phyloP scores from a whole-genome alignment of 768 basidiomycete species.

The Suillus alpinus region DNA sequence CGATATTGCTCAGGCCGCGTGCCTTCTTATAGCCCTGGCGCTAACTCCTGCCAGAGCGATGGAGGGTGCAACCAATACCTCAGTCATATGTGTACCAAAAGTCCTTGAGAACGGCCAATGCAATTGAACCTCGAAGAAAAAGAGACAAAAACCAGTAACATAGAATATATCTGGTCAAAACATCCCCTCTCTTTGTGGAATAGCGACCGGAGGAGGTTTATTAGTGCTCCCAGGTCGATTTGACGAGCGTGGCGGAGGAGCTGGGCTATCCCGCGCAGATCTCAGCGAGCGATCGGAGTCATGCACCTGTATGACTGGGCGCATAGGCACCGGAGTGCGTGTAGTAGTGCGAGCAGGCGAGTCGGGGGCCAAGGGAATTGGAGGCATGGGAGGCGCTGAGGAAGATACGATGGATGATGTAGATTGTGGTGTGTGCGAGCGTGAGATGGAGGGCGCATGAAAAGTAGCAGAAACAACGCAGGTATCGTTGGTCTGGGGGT shows the following conservation, averaged over 20 bases:
- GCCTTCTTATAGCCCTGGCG: no score
- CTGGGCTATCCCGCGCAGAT: constrained; percentile 36
- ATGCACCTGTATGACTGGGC: constrained; percentile 13
- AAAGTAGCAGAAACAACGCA: constrained; percentile 23
- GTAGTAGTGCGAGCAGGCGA: constrained; percentile 27
- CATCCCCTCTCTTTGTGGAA: constrained; percentile 62
- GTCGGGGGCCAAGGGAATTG: constrained; percentile 18
- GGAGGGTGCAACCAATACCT: background rate
- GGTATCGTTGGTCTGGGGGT: constrained; percentile 41
- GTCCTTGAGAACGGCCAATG: background rate
- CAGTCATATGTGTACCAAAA: background rate
- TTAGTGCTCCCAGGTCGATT: constrained; percentile 61
- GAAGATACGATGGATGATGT: constrained; percentile 3
- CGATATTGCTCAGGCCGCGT: no score
- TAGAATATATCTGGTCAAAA: constrained; percentile 36
- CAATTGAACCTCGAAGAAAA: background rate
- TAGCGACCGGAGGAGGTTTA: constrained; percentile 48
- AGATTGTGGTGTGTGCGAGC: constrained; percentile 15
- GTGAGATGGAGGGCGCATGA: constrained; percentile 15
- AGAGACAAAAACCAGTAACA: background rate
- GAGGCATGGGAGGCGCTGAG: constrained; percentile 4
- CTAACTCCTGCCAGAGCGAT: background rate
- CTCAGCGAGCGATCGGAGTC: constrained; percentile 28
- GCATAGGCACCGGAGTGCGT: constrained; percentile 21
- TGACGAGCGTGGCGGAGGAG: constrained; percentile 62